Percentiles rank a stretch among this genome's conserved stretches.
Conservation (phyloP, 495 filamentous ascomycete species). For the Podospora conica region DNA sequence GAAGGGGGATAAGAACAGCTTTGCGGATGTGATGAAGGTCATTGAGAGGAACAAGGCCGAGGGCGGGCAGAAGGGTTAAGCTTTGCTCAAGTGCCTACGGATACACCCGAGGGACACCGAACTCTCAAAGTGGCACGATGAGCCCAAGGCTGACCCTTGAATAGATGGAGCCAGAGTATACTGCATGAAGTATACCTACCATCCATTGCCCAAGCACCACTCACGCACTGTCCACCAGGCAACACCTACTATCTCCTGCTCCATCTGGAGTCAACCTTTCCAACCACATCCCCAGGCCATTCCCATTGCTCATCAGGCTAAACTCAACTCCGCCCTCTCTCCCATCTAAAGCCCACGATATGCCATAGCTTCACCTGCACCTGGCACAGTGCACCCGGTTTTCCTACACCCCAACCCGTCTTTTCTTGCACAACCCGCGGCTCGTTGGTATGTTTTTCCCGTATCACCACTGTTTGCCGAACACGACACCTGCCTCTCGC, state of each 20-base stretch:
- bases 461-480: neutral
- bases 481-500: too few species aligned
- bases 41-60: conserved; percentile 56
- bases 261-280: neutral
- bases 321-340: neutral
- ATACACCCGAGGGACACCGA: neutral
- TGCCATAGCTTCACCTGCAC: neutral
- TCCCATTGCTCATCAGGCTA: neutral
- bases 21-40: conserved; percentile 70
- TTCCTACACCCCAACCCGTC: neutral
- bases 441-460: neutral
- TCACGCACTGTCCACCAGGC: neutral
- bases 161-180: neutral
- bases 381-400: neutral
- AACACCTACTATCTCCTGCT: neutral
- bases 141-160: neutral
- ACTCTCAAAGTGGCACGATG: neutral
- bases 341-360: neutral
- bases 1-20: conserved; percentile 79
- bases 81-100: too few species aligned
- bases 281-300: neutral
- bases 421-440: neutral
- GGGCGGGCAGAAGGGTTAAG: neutral
- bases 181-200: neutral
- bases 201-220: neutral